Evolutionary conservation across 2,329 filamentous ascomycete genomes (phyloP).

Genomic region (Colletotrichum coccodes): DNA sequence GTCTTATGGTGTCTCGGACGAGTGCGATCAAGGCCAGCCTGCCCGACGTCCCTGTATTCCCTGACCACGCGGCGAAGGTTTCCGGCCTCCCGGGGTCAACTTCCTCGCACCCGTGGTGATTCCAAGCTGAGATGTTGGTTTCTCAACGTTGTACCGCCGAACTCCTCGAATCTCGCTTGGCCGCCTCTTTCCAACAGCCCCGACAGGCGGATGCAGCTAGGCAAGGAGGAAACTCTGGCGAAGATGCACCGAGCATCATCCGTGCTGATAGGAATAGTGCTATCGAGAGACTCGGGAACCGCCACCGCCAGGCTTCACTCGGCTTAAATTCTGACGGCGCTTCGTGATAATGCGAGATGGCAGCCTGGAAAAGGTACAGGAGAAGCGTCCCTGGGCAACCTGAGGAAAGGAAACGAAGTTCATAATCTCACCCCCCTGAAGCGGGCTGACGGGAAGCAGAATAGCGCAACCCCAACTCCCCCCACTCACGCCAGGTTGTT

Average conservation of each 20-base stretch:
- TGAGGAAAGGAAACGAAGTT: not conserved
- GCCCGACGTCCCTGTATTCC: conserved; percentile 18
- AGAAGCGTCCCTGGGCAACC: not conserved
- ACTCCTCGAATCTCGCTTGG: not conserved
- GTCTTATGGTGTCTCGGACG: not conserved
- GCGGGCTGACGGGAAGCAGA: not conserved
- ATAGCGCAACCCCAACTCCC: conserved; percentile 36
- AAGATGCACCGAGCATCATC: not conserved
- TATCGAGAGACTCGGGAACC: not conserved
- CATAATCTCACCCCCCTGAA: conserved; percentile 18
- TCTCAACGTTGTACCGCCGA: not conserved
- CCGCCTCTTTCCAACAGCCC: not conserved
- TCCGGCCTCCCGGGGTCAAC: conserved; percentile 10
- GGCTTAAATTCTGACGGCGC: not conserved
- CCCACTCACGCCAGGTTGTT: conserved; percentile 31
- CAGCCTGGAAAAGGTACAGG: not conserved
- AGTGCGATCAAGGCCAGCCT: conserved; percentile 24
- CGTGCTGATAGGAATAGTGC: not conserved
- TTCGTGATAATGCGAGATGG: not conserved
- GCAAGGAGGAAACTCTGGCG: not conserved
- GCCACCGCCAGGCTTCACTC: not conserved
- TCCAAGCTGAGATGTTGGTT: conserved; percentile 1
- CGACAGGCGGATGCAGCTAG: not conserved
- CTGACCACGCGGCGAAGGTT: conserved; percentile 12
- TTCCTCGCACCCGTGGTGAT: not conserved